A percentile compares a stretch with the other conserved stretches of the same genome.
phyloP scores from a whole-genome alignment of 2,329 filamentous ascomycete species.

The Epichloe coenophiala region DNA sequence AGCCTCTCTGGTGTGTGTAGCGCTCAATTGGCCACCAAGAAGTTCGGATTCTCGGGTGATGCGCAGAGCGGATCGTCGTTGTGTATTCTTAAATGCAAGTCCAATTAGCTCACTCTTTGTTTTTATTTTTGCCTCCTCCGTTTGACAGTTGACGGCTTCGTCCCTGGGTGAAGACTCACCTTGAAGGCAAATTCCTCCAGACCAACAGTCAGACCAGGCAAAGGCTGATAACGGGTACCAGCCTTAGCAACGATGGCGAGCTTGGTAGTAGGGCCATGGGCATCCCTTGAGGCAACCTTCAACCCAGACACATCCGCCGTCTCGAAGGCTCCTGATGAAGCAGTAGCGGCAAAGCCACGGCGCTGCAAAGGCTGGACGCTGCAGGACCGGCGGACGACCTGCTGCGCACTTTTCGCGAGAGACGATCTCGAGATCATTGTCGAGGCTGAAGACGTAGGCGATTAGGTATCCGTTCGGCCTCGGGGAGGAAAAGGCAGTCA shows the following conservation, averaged over 20 bases:
- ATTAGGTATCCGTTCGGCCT: slow-evolving; percentile 35
- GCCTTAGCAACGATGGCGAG: slow-evolving; percentile 88
- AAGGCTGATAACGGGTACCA: slow-evolving; percentile 81
- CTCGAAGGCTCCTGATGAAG: slow-evolving; percentile 70
- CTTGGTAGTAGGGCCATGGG: slow-evolving; percentile 77
- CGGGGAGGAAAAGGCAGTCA: slow-evolving; percentile 18
- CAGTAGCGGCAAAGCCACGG: slow-evolving; percentile 45
- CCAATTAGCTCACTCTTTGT: slow-evolving; percentile 32
- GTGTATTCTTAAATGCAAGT: slow-evolving; percentile 52
- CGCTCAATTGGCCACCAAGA: slow-evolving; percentile 75
- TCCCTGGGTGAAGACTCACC: slow-evolving; percentile 33
- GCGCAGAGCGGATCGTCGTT: slow-evolving; percentile 76
- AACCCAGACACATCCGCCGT: slow-evolving; percentile 73
- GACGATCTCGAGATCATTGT: slow-evolving; percentile 51
- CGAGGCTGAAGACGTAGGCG: slow-evolving; percentile 40
- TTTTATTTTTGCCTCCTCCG: neutral
- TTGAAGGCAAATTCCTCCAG: slow-evolving; percentile 96
- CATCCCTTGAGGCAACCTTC: slow-evolving; percentile 86
- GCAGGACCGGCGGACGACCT: slow-evolving; percentile 42
- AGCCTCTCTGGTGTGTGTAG: slow-evolving; percentile 87
- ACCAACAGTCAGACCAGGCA: slow-evolving; percentile 78
- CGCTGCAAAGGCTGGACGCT: slow-evolving; percentile 39
- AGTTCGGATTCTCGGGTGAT: slow-evolving; percentile 94
- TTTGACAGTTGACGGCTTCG: slow-evolving; percentile 2
- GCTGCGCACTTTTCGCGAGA: slow-evolving; percentile 44